phyloP scores from a whole-genome alignment of 2,329 filamentous ascomycete genomes.

The Paraphoma sp. region DNA sequence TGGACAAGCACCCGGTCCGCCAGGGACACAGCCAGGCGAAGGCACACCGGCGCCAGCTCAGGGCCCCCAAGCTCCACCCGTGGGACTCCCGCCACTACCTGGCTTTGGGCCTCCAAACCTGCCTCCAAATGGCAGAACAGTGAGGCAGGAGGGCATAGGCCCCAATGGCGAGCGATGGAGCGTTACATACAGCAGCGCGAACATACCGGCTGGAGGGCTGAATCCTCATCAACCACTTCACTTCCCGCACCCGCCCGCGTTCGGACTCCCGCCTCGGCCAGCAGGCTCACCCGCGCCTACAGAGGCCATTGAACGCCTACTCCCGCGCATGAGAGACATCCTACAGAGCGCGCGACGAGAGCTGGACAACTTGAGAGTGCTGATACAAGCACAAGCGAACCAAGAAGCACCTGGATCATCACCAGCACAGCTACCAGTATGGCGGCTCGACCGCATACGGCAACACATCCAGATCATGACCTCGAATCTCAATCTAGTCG shows the following conservation, averaged over 20 bases:
- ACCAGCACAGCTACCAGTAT: slow-evolving; percentile 19
- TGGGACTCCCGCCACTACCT: slow-evolving; percentile 4
- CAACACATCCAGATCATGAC: slow-evolving; percentile 32
- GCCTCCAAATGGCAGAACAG: slow-evolving; percentile 45
- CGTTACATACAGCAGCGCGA: slow-evolving; percentile 58
- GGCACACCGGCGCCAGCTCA: slow-evolving; percentile 12
- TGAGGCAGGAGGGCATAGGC: slow-evolving; percentile 58
- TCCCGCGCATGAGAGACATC: slow-evolving; percentile 28
- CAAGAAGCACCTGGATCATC: slow-evolving; percentile 7
- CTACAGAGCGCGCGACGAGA: slow-evolving; percentile 38
- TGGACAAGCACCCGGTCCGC: slow-evolving; percentile 7
- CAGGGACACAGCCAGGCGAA: slow-evolving; percentile 6
- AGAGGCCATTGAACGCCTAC: slow-evolving; percentile 21
- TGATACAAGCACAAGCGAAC: slow-evolving; percentile 23
- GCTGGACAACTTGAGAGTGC: slow-evolving; percentile 38
- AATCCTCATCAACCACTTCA: slow-evolving; percentile 21
- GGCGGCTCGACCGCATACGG: slow-evolving; percentile 37
- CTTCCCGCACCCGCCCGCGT: slow-evolving; percentile 28
- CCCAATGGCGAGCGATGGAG: slow-evolving; percentile 62
- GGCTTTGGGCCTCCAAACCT: slow-evolving; percentile 12
- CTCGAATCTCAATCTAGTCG: slow-evolving; percentile 34
- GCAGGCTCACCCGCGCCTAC: slow-evolving; percentile 15
- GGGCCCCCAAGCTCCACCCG: slow-evolving; percentile 8
- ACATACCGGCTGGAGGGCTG: slow-evolving; percentile 20
- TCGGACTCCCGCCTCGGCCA: slow-evolving; percentile 23